Conservation (phyloP, 2,329 filamentous ascomycete genomes). For the Colletotrichum sp. region DNA sequence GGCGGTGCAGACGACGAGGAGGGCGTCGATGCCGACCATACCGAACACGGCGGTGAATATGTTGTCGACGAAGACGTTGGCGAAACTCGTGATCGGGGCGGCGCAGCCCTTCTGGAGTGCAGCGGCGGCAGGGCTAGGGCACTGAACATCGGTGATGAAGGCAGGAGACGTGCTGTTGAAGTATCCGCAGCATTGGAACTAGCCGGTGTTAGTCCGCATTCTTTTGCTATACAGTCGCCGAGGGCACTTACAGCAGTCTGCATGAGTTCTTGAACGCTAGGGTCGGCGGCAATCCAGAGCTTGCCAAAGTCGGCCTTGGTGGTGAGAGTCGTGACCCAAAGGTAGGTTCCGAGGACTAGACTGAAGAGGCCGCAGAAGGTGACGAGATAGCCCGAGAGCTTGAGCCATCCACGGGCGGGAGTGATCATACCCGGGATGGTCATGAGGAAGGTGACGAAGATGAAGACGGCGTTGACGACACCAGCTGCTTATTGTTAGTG, state of each 20-base stretch:
- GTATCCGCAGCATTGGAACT: slow-evolving; percentile 86
- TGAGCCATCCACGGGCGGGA: slow-evolving; percentile 72
- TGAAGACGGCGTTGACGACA: slow-evolving; percentile 73
- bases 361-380: slow-evolving; percentile 68
- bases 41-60: slow-evolving; percentile 84
- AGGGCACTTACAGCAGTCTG: slow-evolving; percentile 65
- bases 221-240: not conserved
- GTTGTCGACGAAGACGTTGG: slow-evolving; percentile 74
- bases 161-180: slow-evolving; percentile 73
- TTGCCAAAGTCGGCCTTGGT: slow-evolving; percentile 66
- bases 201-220: slow-evolving; percentile 25
- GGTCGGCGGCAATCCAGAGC: slow-evolving; percentile 65
- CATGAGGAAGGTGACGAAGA: slow-evolving; percentile 72
- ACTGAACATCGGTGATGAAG: slow-evolving; percentile 72
- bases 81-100: slow-evolving; percentile 68
- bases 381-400: slow-evolving; percentile 69
- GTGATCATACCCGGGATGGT: slow-evolving; percentile 76
- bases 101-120: slow-evolving; percentile 74
- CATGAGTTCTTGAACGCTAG: slow-evolving; percentile 68
- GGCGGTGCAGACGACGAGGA: slow-evolving; percentile 73
- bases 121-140: slow-evolving; percentile 73
- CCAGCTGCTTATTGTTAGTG: slow-evolving; percentile 54
- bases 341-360: slow-evolving; percentile 66
- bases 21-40: slow-evolving; percentile 73
- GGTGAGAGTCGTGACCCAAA: slow-evolving; percentile 77